Evolutionary conservation across 768 basidiomycete genomes (phyloP).

Genomic region (Tricholomella constricta): DNA sequence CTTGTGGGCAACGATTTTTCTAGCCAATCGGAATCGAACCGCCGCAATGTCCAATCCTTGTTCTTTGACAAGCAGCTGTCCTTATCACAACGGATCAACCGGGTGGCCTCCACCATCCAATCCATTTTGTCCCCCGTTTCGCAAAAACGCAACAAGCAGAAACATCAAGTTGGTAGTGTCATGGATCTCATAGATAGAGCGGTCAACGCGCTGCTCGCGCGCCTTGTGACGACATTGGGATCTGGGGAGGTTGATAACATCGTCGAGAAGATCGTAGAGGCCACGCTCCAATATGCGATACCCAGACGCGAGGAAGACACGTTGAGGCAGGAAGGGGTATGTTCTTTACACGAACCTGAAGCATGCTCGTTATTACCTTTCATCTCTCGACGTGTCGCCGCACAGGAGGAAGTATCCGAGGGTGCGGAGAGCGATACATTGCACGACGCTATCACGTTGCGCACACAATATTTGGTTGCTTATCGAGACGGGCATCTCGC

Average conservation of each 20-base stretch:
- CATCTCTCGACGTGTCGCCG: conserved; percentile 48
- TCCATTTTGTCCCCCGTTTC: conserved; percentile 52
- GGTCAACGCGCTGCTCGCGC: conserved; percentile 56
- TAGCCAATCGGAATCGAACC: conserved; percentile 46
- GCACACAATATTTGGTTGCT: conserved; percentile 58
- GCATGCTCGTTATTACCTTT: conserved; percentile 55
- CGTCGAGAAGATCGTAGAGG: conserved; percentile 69
- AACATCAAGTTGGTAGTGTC: conserved; percentile 63
- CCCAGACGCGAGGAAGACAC: conserved; percentile 52
- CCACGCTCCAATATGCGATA: conserved; percentile 78
- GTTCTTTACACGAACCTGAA: conserved; percentile 61
- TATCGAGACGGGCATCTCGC: conserved; percentile 62
- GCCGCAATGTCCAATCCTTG: conserved; percentile 53
- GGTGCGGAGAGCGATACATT: conserved; percentile 22
- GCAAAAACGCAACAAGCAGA: conserved; percentile 48
- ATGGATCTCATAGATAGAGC: conserved; percentile 78
- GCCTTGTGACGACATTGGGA: conserved; percentile 50
- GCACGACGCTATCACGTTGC: conserved; percentile 35
- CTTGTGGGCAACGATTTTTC: conserved; percentile 84
- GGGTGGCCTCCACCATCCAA: conserved; percentile 58
- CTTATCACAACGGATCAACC: conserved; percentile 64
- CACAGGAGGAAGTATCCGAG: conserved; percentile 27
- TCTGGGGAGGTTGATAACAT: conserved; percentile 67
- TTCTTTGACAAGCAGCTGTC: conserved; percentile 70
- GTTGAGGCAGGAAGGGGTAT: conserved; percentile 42